Conservation (phyloP, 345 rosid genomes). For the Syzygium aromaticum region DNA sequence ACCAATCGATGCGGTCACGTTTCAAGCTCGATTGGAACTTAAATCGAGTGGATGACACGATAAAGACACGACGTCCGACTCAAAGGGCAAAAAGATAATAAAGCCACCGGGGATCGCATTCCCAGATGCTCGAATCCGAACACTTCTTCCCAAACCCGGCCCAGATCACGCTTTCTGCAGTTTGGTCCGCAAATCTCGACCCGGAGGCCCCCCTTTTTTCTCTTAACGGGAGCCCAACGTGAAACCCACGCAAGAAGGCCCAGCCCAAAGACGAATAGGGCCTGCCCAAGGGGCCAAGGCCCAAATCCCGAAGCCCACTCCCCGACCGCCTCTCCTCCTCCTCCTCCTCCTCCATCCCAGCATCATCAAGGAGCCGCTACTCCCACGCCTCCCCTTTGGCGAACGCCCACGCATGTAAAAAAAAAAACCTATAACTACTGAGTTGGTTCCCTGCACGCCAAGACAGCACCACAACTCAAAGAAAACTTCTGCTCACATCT, state of each 20-base stretch:
- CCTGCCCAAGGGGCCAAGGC: background rate
- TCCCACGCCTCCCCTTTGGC: too few species aligned
- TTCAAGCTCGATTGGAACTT: accelerated
- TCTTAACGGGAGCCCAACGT: background rate
- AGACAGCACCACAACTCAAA: background rate
- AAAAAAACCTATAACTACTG: background rate
- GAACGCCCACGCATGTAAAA: too few species aligned
- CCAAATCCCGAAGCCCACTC: too few species aligned
- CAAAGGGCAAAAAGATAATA: accelerated
- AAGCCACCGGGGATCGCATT: accelerated
- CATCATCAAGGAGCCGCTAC: too few species aligned
- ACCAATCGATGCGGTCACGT: background rate
- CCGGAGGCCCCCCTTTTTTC: background rate
- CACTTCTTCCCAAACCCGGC: background rate
- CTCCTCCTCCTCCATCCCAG: too few species aligned
- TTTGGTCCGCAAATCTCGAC: background rate
- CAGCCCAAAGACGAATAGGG: background rate
- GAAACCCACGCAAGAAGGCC: background rate
- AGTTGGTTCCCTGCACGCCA: constrained; percentile 26
- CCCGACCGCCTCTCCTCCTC: too few species aligned
- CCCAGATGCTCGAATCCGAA: background rate
- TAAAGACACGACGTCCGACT: background rate
- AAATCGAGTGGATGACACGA: accelerated
- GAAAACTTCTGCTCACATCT: background rate
- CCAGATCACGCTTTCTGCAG: background rate